Conservation (phyloP, 257 asterid species). For the Scutellaria baicalensis region DNA sequence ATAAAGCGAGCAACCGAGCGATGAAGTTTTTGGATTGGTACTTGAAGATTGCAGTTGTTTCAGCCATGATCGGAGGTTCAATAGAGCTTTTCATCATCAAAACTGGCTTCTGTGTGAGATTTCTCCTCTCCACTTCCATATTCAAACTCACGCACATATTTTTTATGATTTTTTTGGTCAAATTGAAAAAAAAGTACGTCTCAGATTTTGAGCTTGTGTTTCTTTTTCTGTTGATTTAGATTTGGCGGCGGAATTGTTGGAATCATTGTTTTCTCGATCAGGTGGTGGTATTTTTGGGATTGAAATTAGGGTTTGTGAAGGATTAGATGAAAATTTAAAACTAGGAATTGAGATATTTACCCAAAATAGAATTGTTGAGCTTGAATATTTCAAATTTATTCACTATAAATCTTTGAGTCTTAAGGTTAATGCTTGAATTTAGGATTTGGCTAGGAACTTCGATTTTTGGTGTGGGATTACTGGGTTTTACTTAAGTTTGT, state of each 20-base stretch:
- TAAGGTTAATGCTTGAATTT: not conserved
- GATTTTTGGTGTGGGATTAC: not conserved
- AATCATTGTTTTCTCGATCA: not conserved
- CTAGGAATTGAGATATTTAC: not conserved
- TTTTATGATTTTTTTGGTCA: not conserved
- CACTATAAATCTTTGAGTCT: not conserved
- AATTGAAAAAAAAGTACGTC: not conserved
- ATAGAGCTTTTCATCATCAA: constrained; percentile 97
- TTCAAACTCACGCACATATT: not conserved
- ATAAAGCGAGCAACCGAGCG: not conserved
- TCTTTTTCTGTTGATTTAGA: not conserved
- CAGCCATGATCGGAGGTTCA: constrained; percentile 77
- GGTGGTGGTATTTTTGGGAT: not conserved
- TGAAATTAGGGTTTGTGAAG: constrained; percentile 6
- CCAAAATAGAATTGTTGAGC: not conserved
- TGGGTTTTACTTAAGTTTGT: not conserved
- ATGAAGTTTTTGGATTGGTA: constrained; percentile 91
- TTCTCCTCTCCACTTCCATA: constrained; percentile 32
- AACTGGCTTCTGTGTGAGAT: constrained; percentile 88
- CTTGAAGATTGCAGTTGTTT: constrained; percentile 59
- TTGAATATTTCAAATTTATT: not conserved
- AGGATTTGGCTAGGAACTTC: not conserved
- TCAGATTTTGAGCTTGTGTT: not conserved
- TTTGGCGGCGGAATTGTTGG: not conserved
- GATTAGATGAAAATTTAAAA: not conserved